Evolutionary conservation across 2,329 filamentous ascomycete genomes (phyloP).

Genomic region (Ceratocystis harringtonii): DNA sequence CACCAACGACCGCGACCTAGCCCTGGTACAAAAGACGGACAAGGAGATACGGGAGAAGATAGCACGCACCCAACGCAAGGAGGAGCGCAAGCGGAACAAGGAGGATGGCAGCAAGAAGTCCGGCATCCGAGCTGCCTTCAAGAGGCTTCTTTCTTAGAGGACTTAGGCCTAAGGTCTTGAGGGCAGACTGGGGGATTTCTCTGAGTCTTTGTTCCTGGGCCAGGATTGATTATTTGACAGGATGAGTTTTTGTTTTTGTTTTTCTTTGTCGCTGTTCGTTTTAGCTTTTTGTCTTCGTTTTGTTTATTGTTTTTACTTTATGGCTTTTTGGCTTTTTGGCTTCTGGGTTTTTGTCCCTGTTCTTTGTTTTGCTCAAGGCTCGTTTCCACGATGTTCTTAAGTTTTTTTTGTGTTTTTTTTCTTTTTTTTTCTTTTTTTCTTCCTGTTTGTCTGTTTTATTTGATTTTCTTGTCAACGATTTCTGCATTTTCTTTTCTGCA

Average conservation of each 20-base stretch:
- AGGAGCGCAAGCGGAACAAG: slow-evolving; percentile 17
- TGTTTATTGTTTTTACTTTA: background rate
- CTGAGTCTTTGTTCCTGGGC: background rate
- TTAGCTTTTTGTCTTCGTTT: background rate
- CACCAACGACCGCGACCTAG: background rate
- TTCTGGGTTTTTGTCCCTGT: background rate
- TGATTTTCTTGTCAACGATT: background rate
- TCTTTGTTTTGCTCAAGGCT: background rate
- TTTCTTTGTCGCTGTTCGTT: background rate
- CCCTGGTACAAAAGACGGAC: background rate
- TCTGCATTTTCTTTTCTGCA: background rate
- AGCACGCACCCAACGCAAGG: background rate
- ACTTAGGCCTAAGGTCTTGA: background rate
- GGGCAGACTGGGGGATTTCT: background rate
- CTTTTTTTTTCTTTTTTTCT: background rate
- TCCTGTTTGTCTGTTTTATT: background rate
- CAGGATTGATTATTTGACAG: background rate
- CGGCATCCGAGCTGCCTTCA: slow-evolving; percentile 17
- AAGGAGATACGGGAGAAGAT: slow-evolving; percentile 7
- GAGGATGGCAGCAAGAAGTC: slow-evolving; percentile 17
- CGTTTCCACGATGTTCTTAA: background rate
- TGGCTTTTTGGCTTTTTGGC: background rate
- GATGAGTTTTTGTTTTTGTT: background rate
- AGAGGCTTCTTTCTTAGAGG: slow-evolving; percentile 14
- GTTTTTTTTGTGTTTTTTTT: background rate